Evolutionary conservation across 345 rosid genomes (phyloP), one percentile per base, ranked within the genome.

Genomic region (Aquilaria sinensis): DNA sequence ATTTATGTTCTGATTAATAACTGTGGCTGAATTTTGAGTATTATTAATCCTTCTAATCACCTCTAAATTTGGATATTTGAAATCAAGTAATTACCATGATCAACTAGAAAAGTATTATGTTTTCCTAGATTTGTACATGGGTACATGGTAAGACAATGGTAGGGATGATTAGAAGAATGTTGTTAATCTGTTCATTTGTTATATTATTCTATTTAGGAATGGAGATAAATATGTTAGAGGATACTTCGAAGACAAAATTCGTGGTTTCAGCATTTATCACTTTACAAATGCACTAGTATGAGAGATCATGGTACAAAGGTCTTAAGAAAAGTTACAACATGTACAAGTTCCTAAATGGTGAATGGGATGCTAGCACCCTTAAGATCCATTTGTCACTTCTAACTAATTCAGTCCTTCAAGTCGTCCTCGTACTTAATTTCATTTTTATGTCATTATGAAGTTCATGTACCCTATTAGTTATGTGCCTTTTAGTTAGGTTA

Each of bases 281-380:
- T 94, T 94, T 23, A 87, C 88, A 23, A 88, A 88, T 65, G 95
- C 99, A 94, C 47, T 82, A 84, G 66, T 90, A 94, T 0, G 96
- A 94, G 75, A 97, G 99, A 4, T 90, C 96, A 11, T 94, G 99
- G 99, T 96, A 94, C 16, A 97, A 94, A 77, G 96, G 96, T 48
- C 82, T 80, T 65, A 90, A 82, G 60, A 97, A 94, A 79, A 97
- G 99, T 1, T 85, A 75, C 67, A 97, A 96, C 59, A 69, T 78
- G 84, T 94, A 90, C 65, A 82, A 79, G 2, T 86, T 94, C 67
- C 81, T 95, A 10, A 87, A 61, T 6, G 81, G 96, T n/a, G 88
- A 86, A 79, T 94, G 99, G 97, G 83, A 86, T 68, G 67, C 60
- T 6, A 97, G 97, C 23, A 58, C 65, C 56, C 90, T 90, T 13